Conservation (phyloP, 106 monocot genomes). For the Allium fistulosum region DNA sequence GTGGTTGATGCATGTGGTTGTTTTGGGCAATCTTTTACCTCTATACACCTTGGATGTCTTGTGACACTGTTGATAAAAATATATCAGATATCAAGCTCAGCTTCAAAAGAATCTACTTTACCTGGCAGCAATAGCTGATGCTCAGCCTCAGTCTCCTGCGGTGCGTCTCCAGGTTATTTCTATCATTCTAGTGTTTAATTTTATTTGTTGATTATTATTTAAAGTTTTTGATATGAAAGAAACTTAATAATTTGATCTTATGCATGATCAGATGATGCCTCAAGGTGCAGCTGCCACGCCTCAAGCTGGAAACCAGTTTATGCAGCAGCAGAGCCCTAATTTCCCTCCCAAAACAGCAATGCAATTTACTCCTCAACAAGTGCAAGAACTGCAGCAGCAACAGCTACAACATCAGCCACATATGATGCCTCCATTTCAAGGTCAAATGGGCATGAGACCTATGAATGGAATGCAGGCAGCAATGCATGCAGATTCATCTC, state of each 20-base stretch:
- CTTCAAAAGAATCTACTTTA: slow-evolving; percentile 93
- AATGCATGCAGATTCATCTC: background rate
- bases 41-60: too few species aligned
- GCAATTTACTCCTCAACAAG: slow-evolving; percentile 40
- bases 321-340: slow-evolving; percentile 46
- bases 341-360: slow-evolving; percentile 40
- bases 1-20: too few species aligned
- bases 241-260: background rate
- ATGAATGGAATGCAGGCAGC: slow-evolving; percentile 15
- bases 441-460: slow-evolving; percentile 51
- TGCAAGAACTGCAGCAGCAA: slow-evolving; percentile 29
- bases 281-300: slow-evolving; percentile 32
- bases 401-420: slow-evolving; percentile 33
- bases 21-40: too few species aligned
- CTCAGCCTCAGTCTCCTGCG: slow-evolving; percentile 63
- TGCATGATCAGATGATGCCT: slow-evolving; percentile 38
- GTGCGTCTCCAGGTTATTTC: slow-evolving; percentile 64
- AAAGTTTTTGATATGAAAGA: background rate
- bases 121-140: slow-evolving; percentile 92
- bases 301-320: slow-evolving; percentile 39
- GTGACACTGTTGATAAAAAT: background rate
- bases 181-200: background rate
- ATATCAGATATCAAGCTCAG: slow-evolving; percentile 80
- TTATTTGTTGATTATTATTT: background rate
- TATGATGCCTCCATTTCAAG: slow-evolving; percentile 22